Evolutionary conservation across 148 eudicot species (phyloP), one percentile per base, ranked within the genome.

Genomic region (Camellia japonica): DNA sequence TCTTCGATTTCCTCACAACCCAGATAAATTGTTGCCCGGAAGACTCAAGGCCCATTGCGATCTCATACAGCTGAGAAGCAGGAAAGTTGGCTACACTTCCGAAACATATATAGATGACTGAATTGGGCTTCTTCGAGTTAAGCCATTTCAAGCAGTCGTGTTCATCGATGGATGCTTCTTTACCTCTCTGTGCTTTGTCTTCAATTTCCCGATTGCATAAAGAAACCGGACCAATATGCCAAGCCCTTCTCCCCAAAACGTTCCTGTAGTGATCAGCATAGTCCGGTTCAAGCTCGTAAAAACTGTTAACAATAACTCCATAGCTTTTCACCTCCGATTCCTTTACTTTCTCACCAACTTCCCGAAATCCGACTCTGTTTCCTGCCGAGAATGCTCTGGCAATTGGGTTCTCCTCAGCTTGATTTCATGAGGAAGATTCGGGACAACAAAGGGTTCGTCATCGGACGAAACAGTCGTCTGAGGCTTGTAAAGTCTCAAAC

Each of bases 151-250:
- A 30, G 71, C 89, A 90, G 13, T 84, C 88, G 0, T 87, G 81
- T 19, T 86, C 86, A 75, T 86, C 86, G 2, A 91, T 79, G 0
- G 83, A 56, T 6, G 86, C 74, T 64, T 79, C 23, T 66, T 83
- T 85, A 12, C 92, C 90, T 79, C 91, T 82, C 58, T 77, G 84
- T 6, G 76, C 85, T 66, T 82, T 90, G 16, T 80, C 90, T 58
- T 84, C 76, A 0, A 58, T 56, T 12, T 67, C 79, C 61, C 74
- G 77, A 55, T 86, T 84, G 77, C 81, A 79, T 4, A 85, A 19
- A 2, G 86, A 90, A 74, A 91, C 81, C 0, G 95, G 94, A 9
- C 97, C 94, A 0, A 90, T 76, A 71, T 78, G 85, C 97, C 97
- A 93, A 13, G 88, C 82, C 63, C 75, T 86, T 58, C 84, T 82